Percentiles rank a stretch among this genome's conserved stretches.
These are phyloP conservation scores for Alternaria hordeiaustralica DNA, from an alignment of 2,329 filamentous ascomycete species.

Conservation along the genomic window DNA sequence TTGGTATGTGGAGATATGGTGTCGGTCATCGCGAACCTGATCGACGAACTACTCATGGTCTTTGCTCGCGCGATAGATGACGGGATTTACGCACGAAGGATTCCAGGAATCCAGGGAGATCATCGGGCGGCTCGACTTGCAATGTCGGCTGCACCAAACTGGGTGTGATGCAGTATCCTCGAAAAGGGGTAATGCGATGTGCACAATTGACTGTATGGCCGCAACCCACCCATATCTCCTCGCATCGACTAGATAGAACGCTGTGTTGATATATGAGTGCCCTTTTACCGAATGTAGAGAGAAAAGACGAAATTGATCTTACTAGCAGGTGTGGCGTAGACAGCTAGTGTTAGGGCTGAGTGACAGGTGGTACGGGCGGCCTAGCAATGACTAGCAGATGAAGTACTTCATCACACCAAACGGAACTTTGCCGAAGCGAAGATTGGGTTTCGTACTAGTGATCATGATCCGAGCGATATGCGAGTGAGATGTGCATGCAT, in stretches of 20 bases:
- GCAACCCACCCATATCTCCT: not conserved
- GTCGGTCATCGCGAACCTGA: not conserved
- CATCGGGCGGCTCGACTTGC: not conserved
- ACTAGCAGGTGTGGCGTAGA: not conserved
- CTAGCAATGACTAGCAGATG: not conserved
- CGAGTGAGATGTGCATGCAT: not conserved
- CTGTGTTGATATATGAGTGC: not conserved
- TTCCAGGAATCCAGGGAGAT: not conserved
- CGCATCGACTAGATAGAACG: not conserved
- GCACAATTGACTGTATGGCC: not conserved
- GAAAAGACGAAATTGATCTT: not conserved
- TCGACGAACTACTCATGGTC: conserved; percentile 1
- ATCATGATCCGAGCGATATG: not conserved
- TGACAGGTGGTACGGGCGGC: not conserved
- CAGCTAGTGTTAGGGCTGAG: not conserved
- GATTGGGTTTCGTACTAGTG: not conserved
- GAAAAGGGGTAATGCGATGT: not conserved
- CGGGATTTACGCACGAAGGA: not conserved
- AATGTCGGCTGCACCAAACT: not conserved
- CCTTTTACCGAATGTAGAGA: not conserved
- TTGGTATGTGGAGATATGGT: not conserved
- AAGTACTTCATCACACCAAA: not conserved
- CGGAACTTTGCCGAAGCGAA: not conserved
- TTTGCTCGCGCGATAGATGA: not conserved
- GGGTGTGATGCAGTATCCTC: not conserved